Evolutionary conservation across 1,139 yeast species (phyloP).

Genomic region (Starmera stellimalicola): DNA sequence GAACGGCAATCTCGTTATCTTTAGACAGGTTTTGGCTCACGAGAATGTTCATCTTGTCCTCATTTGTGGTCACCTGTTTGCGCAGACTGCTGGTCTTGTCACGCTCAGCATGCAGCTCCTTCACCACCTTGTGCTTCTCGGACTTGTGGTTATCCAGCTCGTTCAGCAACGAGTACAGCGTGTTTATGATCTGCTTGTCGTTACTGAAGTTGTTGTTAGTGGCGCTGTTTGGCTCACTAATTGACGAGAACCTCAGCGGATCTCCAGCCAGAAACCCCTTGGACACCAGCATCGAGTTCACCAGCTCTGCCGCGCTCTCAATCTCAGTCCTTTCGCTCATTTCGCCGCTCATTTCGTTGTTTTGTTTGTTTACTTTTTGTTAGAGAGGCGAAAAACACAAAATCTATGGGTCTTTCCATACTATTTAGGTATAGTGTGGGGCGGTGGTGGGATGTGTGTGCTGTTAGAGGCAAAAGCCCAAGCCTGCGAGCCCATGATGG

Average conservation of each 20-base stretch:
- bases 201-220: conserved; percentile 15
- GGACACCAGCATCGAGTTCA: conserved; percentile 7
- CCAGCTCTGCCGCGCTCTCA: conserved; percentile 7
- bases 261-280: conserved; percentile 8
- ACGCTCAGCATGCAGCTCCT: conserved; percentile 19
- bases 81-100: conserved; percentile 9
- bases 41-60: conserved; percentile 6
- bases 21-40: conserved; percentile 4
- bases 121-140: conserved; percentile 21
- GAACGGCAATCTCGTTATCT: conserved; percentile 5
- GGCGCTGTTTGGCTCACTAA: conserved; percentile 1
- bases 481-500: too few species aligned
- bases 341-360: conserved; percentile 3
- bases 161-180: conserved; percentile 32
- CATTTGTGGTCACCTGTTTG: conserved; percentile 11
- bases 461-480: too few species aligned
- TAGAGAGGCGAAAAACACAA: too few species aligned
- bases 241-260: conserved; percentile 5
- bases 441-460: too few species aligned
- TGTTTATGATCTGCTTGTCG: conserved; percentile 34
- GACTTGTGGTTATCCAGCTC: conserved; percentile 30
- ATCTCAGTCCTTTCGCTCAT: conserved; percentile 2
- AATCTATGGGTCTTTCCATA: too few species aligned
- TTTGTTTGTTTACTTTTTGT: too few species aligned
- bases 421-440: too few species aligned